Evolutionary conservation across 1,284 basidiomycete genomes (phyloP), one percentile per base, ranked within the genome.

Genomic region (Cutaneotrichosporon sp.): DNA sequence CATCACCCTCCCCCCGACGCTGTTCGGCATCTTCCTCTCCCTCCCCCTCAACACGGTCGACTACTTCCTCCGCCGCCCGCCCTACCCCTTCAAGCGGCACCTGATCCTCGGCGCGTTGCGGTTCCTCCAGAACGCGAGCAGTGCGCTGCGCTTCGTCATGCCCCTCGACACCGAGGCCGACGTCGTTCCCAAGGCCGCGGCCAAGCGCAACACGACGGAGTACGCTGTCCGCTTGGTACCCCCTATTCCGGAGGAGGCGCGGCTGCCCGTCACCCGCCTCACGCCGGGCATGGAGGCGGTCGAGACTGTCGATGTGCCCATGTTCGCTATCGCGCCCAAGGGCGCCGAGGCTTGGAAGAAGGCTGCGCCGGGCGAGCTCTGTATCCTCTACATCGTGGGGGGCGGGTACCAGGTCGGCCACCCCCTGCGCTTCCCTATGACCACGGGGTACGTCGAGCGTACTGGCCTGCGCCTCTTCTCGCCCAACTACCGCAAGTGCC

Each of bases 401-500:
- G 64, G 64, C 4, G 64, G 60, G 18, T 66, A 62, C 34, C 50
- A 58, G 33, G 27, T 36, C 14, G 42, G 51, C 51, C 51, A 53
- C 13, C 51, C 51, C 5, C 50, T 58, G 3, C 34, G 47, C 10
- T 55, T 60, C 18, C 34, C 51, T 10, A 22, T 38, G 33, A 7
- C 51, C 2, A 53, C 51, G 0, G 33, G 24, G 33, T 53, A 25
- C 13, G 34, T 33, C 34, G 20, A 4, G 34, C 51, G 20, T 25
- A 58, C 49, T 3, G 33, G 24, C 5, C 51, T 53, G 16, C 50
- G 54, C 53, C 29, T 38, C 33, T 52, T 54, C 14, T 14, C 29
- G 11, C 56, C 58, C 8, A 66, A 66, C 49, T 66, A 66, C 58
- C 60, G 64, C 31, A 66, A 66, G 24, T 54, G 47, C 11, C 54